These are phyloP conservation scores for Echinochloa phyllopogon DNA, from an alignment of 176 grass and related monocot genomes.

Conservation along the genomic window DNA sequence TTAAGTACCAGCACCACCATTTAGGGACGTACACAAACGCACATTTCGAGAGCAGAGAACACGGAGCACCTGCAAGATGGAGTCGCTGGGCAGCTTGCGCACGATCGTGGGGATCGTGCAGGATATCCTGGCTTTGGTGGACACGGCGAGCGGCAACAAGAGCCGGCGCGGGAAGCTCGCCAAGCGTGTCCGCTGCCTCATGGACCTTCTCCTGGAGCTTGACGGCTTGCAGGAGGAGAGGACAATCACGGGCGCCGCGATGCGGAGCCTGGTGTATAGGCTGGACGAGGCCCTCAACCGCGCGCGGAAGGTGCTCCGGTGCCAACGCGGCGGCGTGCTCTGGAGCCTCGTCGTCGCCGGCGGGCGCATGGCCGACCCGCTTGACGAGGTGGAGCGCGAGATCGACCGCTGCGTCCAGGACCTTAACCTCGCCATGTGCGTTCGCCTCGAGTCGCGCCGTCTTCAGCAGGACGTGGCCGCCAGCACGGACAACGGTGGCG, in stretches of 20 bases:
- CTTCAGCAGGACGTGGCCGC: neutral
- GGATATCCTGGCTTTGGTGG: neutral
- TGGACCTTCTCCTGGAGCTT: neutral
- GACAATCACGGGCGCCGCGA: neutral
- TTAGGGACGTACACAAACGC: no score
- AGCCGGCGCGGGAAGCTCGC: neutral
- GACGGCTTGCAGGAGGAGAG: neutral
- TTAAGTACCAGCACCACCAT: no score
- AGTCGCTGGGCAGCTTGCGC: neutral
- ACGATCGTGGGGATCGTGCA: neutral
- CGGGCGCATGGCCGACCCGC: neutral
- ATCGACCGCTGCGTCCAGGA: neutral
- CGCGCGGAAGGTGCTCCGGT: neutral
- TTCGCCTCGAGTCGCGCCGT: neutral
- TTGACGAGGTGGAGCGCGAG: slow-evolving; percentile 1
- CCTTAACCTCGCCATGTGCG: neutral
- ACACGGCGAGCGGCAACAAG: neutral
- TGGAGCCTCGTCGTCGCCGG: neutral
- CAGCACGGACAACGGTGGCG: neutral
- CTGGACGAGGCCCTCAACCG: neutral
- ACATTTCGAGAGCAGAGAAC: neutral
- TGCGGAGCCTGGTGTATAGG: neutral
- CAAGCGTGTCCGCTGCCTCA: neutral
- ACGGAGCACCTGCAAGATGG: neutral
- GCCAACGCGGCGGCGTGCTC: neutral